phyloP scores from a whole-genome alignment of 2,329 filamentous ascomycete species.

The Thielaviopsis cerberus region DNA sequence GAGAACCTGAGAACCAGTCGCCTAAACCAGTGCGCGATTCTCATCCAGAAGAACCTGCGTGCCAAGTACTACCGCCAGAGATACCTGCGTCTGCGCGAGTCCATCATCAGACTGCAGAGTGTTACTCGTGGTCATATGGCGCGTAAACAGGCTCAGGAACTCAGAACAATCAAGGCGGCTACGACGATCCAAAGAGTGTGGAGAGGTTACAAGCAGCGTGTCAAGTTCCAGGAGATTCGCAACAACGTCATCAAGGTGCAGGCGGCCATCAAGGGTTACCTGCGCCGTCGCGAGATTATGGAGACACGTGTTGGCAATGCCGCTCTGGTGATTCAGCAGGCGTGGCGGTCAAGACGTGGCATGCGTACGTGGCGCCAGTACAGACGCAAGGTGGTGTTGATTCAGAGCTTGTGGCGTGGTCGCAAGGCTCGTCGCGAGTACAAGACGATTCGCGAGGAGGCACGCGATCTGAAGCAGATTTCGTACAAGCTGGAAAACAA shows the following conservation, averaged over 20 bases:
- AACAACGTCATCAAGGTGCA: constrained; percentile 76
- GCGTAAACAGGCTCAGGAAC: constrained; percentile 58
- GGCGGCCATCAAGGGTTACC: constrained; percentile 76
- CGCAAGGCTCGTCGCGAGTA: constrained; percentile 64
- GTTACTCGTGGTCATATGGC: constrained; percentile 60
- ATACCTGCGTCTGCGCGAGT: constrained; percentile 70
- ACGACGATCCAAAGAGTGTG: constrained; percentile 91
- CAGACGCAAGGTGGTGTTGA: constrained; percentile 69
- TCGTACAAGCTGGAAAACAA: constrained; percentile 99
- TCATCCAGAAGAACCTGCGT: constrained; percentile 96
- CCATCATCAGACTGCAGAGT: constrained; percentile 66
- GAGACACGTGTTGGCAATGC: constrained; percentile 87
- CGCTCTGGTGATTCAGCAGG: constrained; percentile 73
- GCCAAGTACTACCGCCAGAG: constrained; percentile 88
- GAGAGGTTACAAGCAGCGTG: constrained; percentile 80
- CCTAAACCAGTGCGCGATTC: constrained; percentile 80
- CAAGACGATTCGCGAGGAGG: constrained; percentile 83
- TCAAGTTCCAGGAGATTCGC: constrained; percentile 58
- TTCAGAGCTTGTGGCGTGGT: constrained; percentile 87
- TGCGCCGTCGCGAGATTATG: constrained; percentile 79
- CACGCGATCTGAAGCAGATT: constrained; percentile 95
- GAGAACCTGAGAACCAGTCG: constrained; percentile 83
- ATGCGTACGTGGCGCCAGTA: constrained; percentile 72
- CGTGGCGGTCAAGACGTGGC: constrained; percentile 66
- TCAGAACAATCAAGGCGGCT: constrained; percentile 67